A percentile compares a stretch with the other conserved stretches of the same genome.
These are phyloP conservation scores for Botrytis galanthina DNA, from an alignment of 2,329 filamentous ascomycete genomes.

Conservation along the genomic window DNA sequence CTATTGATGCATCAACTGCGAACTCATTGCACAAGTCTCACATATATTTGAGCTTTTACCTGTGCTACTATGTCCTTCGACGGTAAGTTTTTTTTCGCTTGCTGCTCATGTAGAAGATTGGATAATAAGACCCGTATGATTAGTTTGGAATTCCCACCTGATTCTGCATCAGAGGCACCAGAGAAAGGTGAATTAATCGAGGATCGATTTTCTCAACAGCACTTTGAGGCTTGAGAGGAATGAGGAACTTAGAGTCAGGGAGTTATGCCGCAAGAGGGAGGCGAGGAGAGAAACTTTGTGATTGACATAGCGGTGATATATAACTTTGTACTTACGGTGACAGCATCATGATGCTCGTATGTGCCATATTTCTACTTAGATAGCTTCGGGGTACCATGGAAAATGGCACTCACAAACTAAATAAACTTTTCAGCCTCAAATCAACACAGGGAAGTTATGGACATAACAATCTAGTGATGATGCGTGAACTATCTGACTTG, in stretches of 20 bases:
- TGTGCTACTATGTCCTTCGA: not conserved
- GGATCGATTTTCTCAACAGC: fast-evolving
- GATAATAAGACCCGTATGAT: not conserved
- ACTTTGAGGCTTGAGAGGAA: not conserved
- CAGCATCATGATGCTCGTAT: not conserved
- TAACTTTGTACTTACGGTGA: not conserved
- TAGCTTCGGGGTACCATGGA: not conserved
- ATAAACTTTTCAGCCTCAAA: not conserved
- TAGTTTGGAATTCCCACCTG: fast-evolving
- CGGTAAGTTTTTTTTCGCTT: not conserved
- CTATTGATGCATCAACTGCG: fast-evolving
- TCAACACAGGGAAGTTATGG: not conserved
- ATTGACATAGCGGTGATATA: too few species aligned
- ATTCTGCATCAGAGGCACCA: not conserved
- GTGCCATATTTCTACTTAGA: not conserved
- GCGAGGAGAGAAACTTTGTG: too few species aligned
- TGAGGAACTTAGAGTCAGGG: not conserved
- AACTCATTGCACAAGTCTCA: not conserved
- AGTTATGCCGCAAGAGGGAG: not conserved
- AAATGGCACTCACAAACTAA: not conserved
- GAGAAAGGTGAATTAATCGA: not conserved
- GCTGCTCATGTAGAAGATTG: not conserved
- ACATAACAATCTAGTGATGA: not conserved
- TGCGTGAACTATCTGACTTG: too few species aligned
- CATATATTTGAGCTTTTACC: not conserved